Evolutionary conservation across 1,139 yeast species (phyloP), one percentile per base, ranked within the genome.

Genomic region (Tardiomyces blankii): DNA sequence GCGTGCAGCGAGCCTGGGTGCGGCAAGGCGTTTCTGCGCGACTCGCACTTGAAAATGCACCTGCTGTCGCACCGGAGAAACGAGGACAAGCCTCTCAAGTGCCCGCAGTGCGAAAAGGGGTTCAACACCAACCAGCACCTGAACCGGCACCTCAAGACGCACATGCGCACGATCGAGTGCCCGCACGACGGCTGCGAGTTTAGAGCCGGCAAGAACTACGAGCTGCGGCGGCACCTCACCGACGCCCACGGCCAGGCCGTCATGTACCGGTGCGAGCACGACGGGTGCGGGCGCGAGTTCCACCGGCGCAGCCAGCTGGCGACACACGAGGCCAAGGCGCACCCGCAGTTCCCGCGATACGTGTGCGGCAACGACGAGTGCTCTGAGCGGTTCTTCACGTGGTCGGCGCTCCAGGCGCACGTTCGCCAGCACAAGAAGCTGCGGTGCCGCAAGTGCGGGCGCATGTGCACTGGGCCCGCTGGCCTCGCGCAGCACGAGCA

Each of bases 101-200:
- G 99, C 58, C 65, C 78, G 0, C 64, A 73, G 1, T 91, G 99
- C 62, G 82, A 82, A 1, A 87, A 87, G 61, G 95, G 96, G 1
- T 83, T 86, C 47, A 82, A 82, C 50, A 76, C 95, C 0, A 65
- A 65, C 43, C 98, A 91, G 65, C 97, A 89, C 60, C 68, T 88
- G 51, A 77, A 75, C 53, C 72, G 96, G 47, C 99, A 91, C 61
- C 89, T 71, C 52, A 69, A 75, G 23, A 81, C 94, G 12, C 96
- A 88, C 62, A 76, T 79, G 4, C 80, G 80, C 53, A 77, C 89
- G 0, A 82, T 80, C 58, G 56, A 61, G 39, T 85, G 96, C 58
- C 63, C 73, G 1, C 69, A 73, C 53, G 78, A 73, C 33, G 76
- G 72, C 1, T 91, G 97, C 60, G 53, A 57, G 0, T 85, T 78